Evolutionary conservation across 345 rosid species (phyloP).

Genomic region (Litchi chinensis): DNA sequence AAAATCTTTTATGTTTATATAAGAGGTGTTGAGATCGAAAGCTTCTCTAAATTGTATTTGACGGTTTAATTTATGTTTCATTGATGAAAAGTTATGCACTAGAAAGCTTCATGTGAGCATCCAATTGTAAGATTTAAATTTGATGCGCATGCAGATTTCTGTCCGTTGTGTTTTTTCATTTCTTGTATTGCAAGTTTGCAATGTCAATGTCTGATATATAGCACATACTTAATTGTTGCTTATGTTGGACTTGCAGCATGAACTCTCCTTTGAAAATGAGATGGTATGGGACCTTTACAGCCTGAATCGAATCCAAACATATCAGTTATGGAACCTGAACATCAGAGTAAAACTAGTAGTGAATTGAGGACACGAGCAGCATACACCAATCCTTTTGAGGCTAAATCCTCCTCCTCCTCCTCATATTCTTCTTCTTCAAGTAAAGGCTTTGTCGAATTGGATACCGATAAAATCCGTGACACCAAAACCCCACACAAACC

Average conservation of each 20-base stretch:
- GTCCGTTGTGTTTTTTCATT: not conserved
- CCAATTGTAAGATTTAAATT: too few species aligned
- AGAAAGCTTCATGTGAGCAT: too few species aligned
- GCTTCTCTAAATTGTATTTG: too few species aligned
- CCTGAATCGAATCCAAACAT: constrained; percentile 12
- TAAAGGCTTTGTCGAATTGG: constrained; percentile 16
- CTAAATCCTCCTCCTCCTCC: not conserved
- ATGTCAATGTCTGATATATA: too few species aligned
- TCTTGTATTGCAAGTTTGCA: not conserved
- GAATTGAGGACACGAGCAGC: constrained; percentile 5
- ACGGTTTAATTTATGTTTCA: too few species aligned
- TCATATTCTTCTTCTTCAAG: constrained; percentile 16
- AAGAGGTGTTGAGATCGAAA: too few species aligned
- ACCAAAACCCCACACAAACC: not conserved
- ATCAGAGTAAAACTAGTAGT: constrained; percentile 8
- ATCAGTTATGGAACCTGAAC: constrained; percentile 35
- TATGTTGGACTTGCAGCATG: constrained; percentile 21
- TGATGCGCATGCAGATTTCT: not conserved
- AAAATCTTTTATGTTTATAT: too few species aligned
- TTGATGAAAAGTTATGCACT: too few species aligned
- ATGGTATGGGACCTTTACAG: constrained; percentile 12
- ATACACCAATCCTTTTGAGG: not conserved
- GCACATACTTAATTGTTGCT: not conserved
- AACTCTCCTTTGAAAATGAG: constrained; percentile 19
- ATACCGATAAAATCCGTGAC: not conserved